Evolutionary conservation across 78 protist species (phyloP), one percentile per base, ranked within the genome.

Genomic region (Dictyostelium capitatum): DNA sequence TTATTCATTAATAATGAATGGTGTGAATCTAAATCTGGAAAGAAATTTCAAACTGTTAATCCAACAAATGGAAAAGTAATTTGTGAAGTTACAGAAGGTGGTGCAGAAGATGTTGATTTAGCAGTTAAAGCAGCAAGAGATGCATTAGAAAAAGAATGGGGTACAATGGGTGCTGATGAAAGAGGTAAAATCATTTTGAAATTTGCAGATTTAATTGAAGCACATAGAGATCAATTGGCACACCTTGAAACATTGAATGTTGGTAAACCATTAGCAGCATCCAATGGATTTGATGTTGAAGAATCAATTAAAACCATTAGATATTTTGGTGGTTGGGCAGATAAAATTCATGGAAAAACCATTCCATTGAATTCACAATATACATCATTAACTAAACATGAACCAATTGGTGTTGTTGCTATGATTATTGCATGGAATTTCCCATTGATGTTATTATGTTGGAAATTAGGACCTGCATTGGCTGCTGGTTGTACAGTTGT

Each of bases 401-500:
- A 92, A 43, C 94, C 97, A 11, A 82, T 91, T 25, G 97, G 97
- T 47, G 96, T 93, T 47, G 82, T 80, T 65, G 97, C 78, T 17
- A 46, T 65, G 75, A 91, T 96, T 80, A 47, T 89, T 82, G 94
- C 97, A 54, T 96, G 95, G 96, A 96, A 96, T 94, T 89, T 62
- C 79, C 96, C 96, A 53, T 25, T 96, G 20, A 37, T 70, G 62
- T n/a, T 96, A 48, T 62, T 82, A 23, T 28, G 85, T 4, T 93
- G 96, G 89, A 97, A 97, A 73, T 54, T 94, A 2, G 97, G 96
- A 30, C 98, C 98, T 1, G 98, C 98, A 19, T 89, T 98, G 14
- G 97, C 97, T 9, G 73, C 95, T 9, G 99, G 99, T 75, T 70
- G 82, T 93, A 78, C 98, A 50, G 50, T 97, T 25, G 97, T 98